These are phyloP conservation scores for Pythium apleroticum DNA, from an alignment of 352 stramenopile genomes.

Conservation along the genomic window DNA sequence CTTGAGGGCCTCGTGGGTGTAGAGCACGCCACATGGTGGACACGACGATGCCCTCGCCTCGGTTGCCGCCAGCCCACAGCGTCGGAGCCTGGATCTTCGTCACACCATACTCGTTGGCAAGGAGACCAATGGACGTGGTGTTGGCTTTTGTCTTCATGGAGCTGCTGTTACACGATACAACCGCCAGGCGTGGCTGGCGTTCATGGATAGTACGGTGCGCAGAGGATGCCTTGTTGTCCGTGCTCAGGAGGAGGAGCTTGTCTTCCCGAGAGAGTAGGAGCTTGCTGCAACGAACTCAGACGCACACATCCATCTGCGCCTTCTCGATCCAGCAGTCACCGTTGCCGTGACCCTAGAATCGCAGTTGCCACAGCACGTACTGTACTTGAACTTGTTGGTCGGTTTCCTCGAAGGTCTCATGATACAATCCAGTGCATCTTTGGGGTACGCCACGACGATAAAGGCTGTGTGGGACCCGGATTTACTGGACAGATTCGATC, in stretches of 20 bases:
- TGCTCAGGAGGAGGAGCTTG: neutral
- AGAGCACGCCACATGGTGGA: constrained; percentile 27
- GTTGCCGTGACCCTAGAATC: too few species aligned
- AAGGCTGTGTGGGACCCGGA: neutral
- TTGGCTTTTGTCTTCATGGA: too few species aligned
- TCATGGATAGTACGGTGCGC: neutral
- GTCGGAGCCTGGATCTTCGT: constrained; percentile 14
- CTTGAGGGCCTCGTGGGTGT: constrained; percentile 21
- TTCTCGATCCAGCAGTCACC: neutral
- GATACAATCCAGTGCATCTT: too few species aligned
- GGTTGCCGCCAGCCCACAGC: constrained; percentile 21
- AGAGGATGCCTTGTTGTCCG: neutral
- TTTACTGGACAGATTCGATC: neutral
- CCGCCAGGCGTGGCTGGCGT: neutral
- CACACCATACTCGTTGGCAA: constrained; percentile 19
- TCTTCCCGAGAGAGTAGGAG: neutral
- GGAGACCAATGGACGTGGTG: neutral
- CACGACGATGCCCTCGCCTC: constrained; percentile 22
- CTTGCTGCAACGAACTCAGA: neutral
- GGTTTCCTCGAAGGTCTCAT: too few species aligned
- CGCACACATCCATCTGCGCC: neutral
- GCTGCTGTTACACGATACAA: too few species aligned
- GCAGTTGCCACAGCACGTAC: too few species aligned
- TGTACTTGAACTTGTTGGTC: too few species aligned
- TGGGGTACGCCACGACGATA: neutral